Base-by-base conservation (phyloP, 192 early-diverging fungal species). In the Podila minutissima region DNA sequence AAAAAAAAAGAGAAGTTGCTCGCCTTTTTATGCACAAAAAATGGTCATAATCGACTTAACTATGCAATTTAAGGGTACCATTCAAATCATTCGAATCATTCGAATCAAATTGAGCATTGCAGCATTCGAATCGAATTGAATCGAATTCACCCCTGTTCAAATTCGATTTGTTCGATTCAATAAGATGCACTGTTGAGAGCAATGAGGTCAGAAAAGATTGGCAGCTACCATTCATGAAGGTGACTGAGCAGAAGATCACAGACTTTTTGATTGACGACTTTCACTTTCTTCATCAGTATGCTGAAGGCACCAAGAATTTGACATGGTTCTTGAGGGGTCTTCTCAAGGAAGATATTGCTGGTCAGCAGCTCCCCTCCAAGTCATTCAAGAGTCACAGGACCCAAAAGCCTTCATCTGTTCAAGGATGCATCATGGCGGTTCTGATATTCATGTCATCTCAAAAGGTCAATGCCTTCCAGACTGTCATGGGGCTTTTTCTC, bases 401-500 rank as follows among this genome's bases (percentile, higher is more conserved):
- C 50, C 67, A 10, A 50, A 69, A 49, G 46, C 67, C 67, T 13
- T 0, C 59, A 29, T 69, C 67, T 49, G 67, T 71, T 63, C 61
- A 51, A 64, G 71, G 62, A 65, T 64, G 62, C 62, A 65, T 72
- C 26, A 53, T 26, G 53, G 31, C 71, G 26, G 48, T 65, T 4
- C 62, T 72, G 62, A 64, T 72, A 59, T 72, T 72, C 55, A 64
- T 64, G 37, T 59, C 62, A 15, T 72, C 63, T 17, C 53, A 11
- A 10, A 53, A 64, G 53, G 62, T 65, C 50, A 72, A 65, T 17
- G 53, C 62, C 37, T 72, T 72, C 11, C 71, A 64, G 53, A 65
- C 71, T 5, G 48, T 65, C 63, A 59, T 73, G 71, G 71, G 71
- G 7, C 37, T 61, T 61, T 73, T 66, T 66, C 58, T 73, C 10